Conservation (phyloP, 176 grass and related monocot genomes). For the Oryza punctata region DNA sequence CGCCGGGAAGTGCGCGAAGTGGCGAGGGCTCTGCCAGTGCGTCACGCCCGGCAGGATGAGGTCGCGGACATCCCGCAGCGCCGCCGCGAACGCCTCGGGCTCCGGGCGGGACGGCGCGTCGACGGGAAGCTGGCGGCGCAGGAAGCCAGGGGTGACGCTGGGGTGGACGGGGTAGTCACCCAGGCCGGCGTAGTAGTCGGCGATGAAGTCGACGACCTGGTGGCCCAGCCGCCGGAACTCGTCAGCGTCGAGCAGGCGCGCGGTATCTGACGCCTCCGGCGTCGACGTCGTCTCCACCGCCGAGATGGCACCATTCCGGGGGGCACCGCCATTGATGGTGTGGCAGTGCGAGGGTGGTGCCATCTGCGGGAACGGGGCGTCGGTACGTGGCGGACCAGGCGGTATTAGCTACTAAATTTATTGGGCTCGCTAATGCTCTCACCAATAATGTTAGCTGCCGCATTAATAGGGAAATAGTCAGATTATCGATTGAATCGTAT, state of each 20-base stretch:
- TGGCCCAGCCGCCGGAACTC: conserved; percentile 44
- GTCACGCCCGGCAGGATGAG: conserved; percentile 42
- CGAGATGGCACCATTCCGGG: not conserved
- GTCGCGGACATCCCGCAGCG: conserved; percentile 20
- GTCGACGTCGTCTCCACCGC: not conserved
- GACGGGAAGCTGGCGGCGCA: conserved; percentile 36
- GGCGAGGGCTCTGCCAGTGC: conserved; percentile 51
- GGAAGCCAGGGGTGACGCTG: not conserved
- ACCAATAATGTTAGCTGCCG: not conserved
- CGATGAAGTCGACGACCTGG: conserved; percentile 56
- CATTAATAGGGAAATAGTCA: no score
- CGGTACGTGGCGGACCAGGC: not conserved
- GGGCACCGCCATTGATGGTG: not conserved
- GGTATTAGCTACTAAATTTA: not conserved
- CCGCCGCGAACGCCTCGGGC: conserved; percentile 22
- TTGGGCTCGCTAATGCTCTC: not conserved
- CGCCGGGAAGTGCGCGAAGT: conserved; percentile 39
- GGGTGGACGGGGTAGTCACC: conserved; percentile 51
- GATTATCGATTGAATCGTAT: no score
- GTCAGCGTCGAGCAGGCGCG: conserved; percentile 38
- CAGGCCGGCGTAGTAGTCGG: conserved; percentile 56
- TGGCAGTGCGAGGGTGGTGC: conserved; percentile 34
- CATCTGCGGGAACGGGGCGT: not conserved
- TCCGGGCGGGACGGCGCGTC: conserved; percentile 4
- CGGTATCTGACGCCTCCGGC: not conserved